A percentile compares a stretch with the other conserved stretches of the same genome.
Conservation (phyloP, 2,329 filamentous ascomycete species). For the Phaeosphaeriaceae sp. region DNA sequence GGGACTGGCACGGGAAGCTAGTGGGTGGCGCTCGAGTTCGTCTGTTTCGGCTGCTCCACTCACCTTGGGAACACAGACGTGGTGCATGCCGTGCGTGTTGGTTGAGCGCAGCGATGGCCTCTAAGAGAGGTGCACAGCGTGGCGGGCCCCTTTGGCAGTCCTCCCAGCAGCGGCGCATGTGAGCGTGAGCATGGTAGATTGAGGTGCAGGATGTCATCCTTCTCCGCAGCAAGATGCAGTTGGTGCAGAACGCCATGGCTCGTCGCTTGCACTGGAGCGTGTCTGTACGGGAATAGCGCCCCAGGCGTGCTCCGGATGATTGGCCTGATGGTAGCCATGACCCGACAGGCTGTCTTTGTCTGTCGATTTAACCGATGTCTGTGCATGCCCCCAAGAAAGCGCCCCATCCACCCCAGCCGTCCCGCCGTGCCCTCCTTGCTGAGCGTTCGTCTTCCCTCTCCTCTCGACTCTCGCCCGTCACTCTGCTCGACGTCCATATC, state of each 20-base stretch:
- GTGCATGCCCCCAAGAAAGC: background rate
- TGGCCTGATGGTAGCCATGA: constrained; percentile 3
- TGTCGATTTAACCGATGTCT: background rate
- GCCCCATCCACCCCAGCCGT: background rate
- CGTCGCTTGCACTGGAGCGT: background rate
- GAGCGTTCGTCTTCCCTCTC: background rate
- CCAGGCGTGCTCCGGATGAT: background rate
- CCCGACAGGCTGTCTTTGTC: constrained; percentile 3
- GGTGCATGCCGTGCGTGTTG: background rate
- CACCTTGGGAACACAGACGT: background rate
- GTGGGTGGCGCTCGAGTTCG: background rate
- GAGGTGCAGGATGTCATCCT: background rate
- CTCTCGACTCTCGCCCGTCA: constrained; percentile 4
- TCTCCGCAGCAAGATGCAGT: background rate
- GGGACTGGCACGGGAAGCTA: background rate
- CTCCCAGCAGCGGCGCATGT: background rate
- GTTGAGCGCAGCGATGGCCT: background rate
- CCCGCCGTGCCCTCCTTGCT: background rate
- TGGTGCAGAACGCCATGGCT: background rate
- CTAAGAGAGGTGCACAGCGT: background rate
- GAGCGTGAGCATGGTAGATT: background rate
- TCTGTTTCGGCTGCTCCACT: background rate
- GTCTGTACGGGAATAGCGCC: constrained; percentile 2
- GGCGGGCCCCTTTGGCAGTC: background rate
- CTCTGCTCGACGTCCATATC: constrained; percentile 1